phyloP scores from a whole-genome alignment of 306 rosid genomes.

The Alnus glutinosa region DNA sequence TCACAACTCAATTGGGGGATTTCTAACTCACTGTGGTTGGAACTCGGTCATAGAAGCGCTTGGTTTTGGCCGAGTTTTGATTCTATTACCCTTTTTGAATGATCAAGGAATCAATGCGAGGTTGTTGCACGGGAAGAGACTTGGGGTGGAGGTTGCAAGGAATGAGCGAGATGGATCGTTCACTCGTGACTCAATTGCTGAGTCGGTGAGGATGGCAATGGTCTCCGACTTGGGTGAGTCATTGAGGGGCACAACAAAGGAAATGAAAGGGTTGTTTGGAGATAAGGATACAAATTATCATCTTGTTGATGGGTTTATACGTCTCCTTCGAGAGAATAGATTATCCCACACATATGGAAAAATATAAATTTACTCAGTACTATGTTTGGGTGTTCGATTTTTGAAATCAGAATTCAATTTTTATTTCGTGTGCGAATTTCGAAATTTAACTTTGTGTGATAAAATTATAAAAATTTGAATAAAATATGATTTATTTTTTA shows the following conservation, averaged over 20 bases:
- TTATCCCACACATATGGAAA: too few relatives aligned
- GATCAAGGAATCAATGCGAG: slow-evolving; percentile 51
- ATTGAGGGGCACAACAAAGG: slow-evolving; percentile 23
- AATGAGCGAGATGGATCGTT: slow-evolving; percentile 44
- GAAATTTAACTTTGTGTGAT: too few relatives aligned
- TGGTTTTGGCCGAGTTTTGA: slow-evolving; percentile 38
- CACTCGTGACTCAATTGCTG: slow-evolving; percentile 33
- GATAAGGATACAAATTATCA: slow-evolving; percentile 19
- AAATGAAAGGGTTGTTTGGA: slow-evolving; percentile 40
- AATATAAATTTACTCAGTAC: too few relatives aligned
- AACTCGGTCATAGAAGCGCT: slow-evolving; percentile 53
- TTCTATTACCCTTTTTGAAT: slow-evolving; percentile 37
- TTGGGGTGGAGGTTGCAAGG: slow-evolving; percentile 41
- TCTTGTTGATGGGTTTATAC: slow-evolving; percentile 22
- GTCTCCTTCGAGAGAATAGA: not conserved
- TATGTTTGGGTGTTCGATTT: too few relatives aligned
- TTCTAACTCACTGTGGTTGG: slow-evolving; percentile 55
- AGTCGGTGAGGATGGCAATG: slow-evolving; percentile 42
- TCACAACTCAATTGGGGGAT: slow-evolving; percentile 45
- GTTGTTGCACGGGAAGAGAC: slow-evolving; percentile 29
- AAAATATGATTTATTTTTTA: too few relatives aligned
- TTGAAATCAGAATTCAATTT: too few relatives aligned
- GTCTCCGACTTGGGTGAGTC: slow-evolving; percentile 30
- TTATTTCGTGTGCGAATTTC: too few relatives aligned
- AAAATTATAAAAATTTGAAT: too few relatives aligned